Conservation (phyloP, 1,284 basidiomycete species). For the Sanghuangporus weigelae region DNA sequence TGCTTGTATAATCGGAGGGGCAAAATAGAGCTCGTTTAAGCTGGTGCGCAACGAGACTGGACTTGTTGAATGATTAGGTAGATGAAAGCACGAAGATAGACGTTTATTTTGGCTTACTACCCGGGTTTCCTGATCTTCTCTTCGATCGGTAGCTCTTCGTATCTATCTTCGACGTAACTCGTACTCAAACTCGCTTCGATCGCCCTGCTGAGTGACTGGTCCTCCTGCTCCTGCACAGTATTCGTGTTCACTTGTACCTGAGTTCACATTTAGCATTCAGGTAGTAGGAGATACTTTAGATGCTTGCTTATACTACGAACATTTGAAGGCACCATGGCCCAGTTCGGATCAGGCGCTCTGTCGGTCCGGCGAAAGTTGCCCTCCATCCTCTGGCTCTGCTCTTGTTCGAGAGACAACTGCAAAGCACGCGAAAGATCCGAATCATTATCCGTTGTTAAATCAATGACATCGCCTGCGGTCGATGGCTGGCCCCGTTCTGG, state of each 20-base stretch:
- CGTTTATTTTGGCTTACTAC: slow-evolving; percentile 37
- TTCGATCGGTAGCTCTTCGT: slow-evolving; percentile 36
- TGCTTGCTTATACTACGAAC: slow-evolving; percentile 31
- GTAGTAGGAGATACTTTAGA: slow-evolving; percentile 5
- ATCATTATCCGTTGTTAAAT: slow-evolving; percentile 54
- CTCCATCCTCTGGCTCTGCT: slow-evolving; percentile 25
- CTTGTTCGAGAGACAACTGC: slow-evolving; percentile 41
- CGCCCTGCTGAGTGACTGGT: slow-evolving; percentile 55
- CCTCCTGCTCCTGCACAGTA: slow-evolving; percentile 39
- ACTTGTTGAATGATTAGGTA: slow-evolving; percentile 30
- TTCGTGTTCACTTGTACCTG: slow-evolving; percentile 27
- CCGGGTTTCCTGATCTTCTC: slow-evolving; percentile 50
- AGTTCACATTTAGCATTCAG: slow-evolving; percentile 23
- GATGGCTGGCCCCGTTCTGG: slow-evolving; percentile 21
- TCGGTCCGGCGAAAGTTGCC: slow-evolving; percentile 52
- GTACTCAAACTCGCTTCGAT: slow-evolving; percentile 57
- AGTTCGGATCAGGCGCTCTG: slow-evolving; percentile 54
- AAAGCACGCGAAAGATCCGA: slow-evolving; percentile 43
- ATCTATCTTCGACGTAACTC: slow-evolving; percentile 27
- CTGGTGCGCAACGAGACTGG: slow-evolving; percentile 62
- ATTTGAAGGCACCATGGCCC: slow-evolving; percentile 65
- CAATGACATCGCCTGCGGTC: slow-evolving; percentile 38
- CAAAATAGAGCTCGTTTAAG: slow-evolving; percentile 45
- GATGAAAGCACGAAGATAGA: slow-evolving; percentile 7
- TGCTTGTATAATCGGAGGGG: slow-evolving; percentile 56